Evolutionary conservation across 805 yeast species (phyloP).

Genomic region (Myxozyma neglecta): DNA sequence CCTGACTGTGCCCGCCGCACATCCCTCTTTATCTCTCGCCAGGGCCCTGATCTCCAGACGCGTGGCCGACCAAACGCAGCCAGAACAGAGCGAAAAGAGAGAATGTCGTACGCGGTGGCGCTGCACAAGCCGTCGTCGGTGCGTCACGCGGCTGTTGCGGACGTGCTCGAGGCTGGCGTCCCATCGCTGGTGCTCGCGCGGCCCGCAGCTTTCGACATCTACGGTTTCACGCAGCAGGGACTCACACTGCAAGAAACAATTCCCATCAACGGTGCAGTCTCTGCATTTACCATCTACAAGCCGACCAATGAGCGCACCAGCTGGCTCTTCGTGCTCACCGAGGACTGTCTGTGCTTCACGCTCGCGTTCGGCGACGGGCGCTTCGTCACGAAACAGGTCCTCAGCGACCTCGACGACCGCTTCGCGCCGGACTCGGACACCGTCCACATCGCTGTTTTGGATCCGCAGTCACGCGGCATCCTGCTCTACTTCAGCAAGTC

Average conservation of each 20-base stretch:
- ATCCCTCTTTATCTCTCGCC: not conserved
- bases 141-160: slow-evolving; percentile 29
- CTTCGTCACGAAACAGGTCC: slow-evolving; percentile 18
- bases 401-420: slow-evolving; percentile 25
- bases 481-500: slow-evolving; percentile 19
- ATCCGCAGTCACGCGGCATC: slow-evolving; percentile 25
- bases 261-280: slow-evolving; percentile 22
- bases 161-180: slow-evolving; percentile 12
- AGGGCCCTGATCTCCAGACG: not conserved
- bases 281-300: slow-evolving; percentile 16
- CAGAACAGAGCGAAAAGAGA: not conserved
- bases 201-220: slow-evolving; percentile 25
- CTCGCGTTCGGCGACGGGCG: slow-evolving; percentile 8
- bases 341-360: slow-evolving; percentile 21
- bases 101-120: slow-evolving; percentile 31
- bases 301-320: slow-evolving; percentile 17
- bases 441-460: slow-evolving; percentile 21
- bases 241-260: slow-evolving; percentile 16
- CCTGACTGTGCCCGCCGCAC: slow-evolving; percentile 4
- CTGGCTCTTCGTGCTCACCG: slow-evolving; percentile 29
- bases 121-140: slow-evolving; percentile 32
- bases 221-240: slow-evolving; percentile 17
- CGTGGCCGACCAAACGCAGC: not conserved
- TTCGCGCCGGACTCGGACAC: slow-evolving; percentile 24
- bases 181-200: slow-evolving; percentile 26